phyloP scores from a whole-genome alignment of 306 rosid genomes.

The Oxytropis ochrocephala region DNA sequence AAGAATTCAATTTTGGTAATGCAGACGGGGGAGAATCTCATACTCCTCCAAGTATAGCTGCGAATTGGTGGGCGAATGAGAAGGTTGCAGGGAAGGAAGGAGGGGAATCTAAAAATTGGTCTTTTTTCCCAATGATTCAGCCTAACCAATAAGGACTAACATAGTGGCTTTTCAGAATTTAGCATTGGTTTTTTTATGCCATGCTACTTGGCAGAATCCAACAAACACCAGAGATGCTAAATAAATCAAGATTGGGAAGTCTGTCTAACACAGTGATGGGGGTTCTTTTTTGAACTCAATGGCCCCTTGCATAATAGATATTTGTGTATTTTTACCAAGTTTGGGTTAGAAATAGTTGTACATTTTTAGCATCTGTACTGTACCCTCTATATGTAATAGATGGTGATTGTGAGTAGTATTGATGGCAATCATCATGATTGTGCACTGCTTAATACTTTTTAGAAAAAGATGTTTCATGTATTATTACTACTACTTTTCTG shows the following conservation, averaged over 20 bases:
- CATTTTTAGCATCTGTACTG: constrained; percentile 20
- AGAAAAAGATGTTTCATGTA: too few relatives aligned
- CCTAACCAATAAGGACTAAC: constrained; percentile 33
- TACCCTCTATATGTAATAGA: too few relatives aligned
- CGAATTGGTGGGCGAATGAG: constrained; percentile 93
- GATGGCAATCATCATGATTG: too few relatives aligned
- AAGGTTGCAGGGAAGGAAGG: constrained; percentile 57
- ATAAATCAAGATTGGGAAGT: constrained; percentile 24
- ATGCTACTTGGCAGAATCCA: constrained; percentile 7
- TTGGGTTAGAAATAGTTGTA: constrained; percentile 21
- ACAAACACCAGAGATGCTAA: constrained; percentile 18
- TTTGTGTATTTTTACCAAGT: constrained; percentile 11
- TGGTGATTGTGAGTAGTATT: too few relatives aligned
- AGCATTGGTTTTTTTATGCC: constrained; percentile 21
- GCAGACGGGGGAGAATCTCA: constrained; percentile 70
- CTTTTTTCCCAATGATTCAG: constrained; percentile 78
- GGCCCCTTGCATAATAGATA: constrained; percentile 22
- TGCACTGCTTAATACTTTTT: too few relatives aligned
- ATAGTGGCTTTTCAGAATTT: constrained; percentile 21
- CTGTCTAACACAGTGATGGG: constrained; percentile 35
- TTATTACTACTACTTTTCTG: too few relatives aligned
- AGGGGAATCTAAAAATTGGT: constrained; percentile 51
- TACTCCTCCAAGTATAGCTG: constrained; percentile 31
- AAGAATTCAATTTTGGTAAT: constrained; percentile 81
- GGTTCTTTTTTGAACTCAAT: constrained; percentile 29